Evolutionary conservation across 495 filamentous ascomycete species (phyloP).

Genomic region (Xylaria palmicola): DNA sequence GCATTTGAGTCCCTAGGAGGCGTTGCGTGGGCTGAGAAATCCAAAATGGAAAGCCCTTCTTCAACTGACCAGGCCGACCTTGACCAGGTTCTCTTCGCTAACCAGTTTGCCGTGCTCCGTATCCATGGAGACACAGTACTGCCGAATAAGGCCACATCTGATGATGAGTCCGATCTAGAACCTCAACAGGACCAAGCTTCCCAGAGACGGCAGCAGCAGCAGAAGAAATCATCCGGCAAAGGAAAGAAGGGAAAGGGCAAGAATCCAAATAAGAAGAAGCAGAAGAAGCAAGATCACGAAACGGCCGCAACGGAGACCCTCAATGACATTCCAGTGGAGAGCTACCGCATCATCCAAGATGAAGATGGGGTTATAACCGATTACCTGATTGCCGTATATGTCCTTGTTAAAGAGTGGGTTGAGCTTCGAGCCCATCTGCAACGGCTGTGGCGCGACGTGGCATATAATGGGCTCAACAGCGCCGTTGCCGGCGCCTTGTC

Average conservation of each 20-base stretch:
- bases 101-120: constrained; percentile 31
- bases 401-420: constrained; percentile 29
- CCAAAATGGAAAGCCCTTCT: constrained; percentile 1
- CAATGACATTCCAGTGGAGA: constrained; percentile 40
- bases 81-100: constrained; percentile 31
- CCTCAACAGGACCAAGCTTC: constrained; percentile 3
- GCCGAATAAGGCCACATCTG: constrained; percentile 15
- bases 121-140: constrained; percentile 21
- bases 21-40: constrained; percentile 19
- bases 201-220: constrained; percentile 19
- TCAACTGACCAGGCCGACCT: constrained; percentile 24
- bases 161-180: constrained; percentile 14
- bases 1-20: constrained; percentile 39
- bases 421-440: constrained; percentile 39
- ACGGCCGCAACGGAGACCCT: constrained; percentile 16
- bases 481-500: constrained; percentile 46
- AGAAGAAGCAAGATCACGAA: neutral
- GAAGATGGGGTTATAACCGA: constrained; percentile 28
- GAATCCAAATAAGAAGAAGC: constrained; percentile 24
- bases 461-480: constrained; percentile 43
- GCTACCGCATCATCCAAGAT: constrained; percentile 46
- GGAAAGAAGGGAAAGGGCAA: constrained; percentile 42
- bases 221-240: constrained; percentile 32
- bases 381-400: constrained; percentile 43
- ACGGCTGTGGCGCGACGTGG: constrained; percentile 45